phyloP scores from a whole-genome alignment of 164 flowering plant species.

The Warburgia ugandensis region DNA sequence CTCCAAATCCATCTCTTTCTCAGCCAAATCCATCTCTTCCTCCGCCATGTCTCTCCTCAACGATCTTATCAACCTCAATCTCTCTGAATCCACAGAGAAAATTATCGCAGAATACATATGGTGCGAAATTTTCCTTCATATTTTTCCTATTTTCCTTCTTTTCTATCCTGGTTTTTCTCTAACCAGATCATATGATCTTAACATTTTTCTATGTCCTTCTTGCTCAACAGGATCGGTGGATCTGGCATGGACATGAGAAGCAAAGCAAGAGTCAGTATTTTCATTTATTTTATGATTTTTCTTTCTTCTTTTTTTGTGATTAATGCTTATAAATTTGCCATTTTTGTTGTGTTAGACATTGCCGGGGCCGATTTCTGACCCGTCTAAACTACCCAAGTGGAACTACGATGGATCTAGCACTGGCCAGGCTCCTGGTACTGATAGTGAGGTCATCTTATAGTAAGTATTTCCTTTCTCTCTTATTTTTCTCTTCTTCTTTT shows the following conservation, averaged over 20 bases:
- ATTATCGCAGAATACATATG: constrained; percentile 81
- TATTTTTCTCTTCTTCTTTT: neutral
- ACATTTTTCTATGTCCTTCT: neutral
- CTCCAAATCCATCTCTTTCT: no score
- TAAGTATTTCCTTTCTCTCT: constrained; percentile 23
- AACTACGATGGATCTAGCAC: constrained; percentile 98
- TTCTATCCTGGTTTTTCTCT: neutral
- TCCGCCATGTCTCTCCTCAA: constrained; percentile 42
- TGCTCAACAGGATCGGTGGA: constrained; percentile 50
- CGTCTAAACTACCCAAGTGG: constrained; percentile 81
- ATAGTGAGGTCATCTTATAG: constrained; percentile 94
- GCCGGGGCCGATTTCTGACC: constrained; percentile 9
- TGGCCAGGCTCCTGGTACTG: constrained; percentile 93
- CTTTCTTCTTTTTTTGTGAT: neutral
- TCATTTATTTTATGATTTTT: neutral
- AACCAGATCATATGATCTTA: no score
- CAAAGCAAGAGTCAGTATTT: constrained; percentile 41
- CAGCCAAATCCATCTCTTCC: no score
- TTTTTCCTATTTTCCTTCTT: neutral
- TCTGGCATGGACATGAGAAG: constrained; percentile 64
- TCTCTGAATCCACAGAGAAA: constrained; percentile 48
- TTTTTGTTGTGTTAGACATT: constrained; percentile 17
- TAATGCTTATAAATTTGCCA: neutral
- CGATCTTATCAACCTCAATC: constrained; percentile 66
- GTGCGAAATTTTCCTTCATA: constrained; percentile 18